These are phyloP conservation scores for Termitomyces sp. DNA, from an alignment of 768 basidiomycete genomes.

Conservation along the genomic window DNA sequence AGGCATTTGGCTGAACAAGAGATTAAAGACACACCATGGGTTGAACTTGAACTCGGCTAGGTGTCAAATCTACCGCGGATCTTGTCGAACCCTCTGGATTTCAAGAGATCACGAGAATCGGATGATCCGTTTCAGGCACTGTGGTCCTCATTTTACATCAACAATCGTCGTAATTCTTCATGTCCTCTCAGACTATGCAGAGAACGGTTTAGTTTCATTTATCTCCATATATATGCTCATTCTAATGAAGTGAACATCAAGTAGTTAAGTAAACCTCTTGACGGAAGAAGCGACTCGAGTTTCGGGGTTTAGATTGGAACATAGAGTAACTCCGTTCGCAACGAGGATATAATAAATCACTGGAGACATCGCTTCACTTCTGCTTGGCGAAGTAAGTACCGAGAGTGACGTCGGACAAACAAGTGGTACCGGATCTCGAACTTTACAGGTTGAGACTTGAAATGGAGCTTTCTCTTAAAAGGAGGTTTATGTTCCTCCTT, in stretches of 20 bases:
- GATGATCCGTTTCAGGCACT: constrained; percentile 28
- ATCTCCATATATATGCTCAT: constrained; percentile 17
- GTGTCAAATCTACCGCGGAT: constrained; percentile 22
- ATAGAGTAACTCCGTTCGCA: neutral
- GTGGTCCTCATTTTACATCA: constrained; percentile 18
- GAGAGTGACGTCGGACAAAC: neutral
- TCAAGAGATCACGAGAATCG: constrained; percentile 29
- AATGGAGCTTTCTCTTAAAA: neutral
- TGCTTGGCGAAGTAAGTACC: neutral
- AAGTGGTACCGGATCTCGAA: neutral
- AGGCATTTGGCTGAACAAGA: too few species aligned
- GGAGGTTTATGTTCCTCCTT: neutral
- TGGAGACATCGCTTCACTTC: neutral
- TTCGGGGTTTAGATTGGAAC: neutral
- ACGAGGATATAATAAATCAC: neutral
- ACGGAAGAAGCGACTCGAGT: neutral
- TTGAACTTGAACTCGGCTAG: too few species aligned
- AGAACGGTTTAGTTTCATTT: constrained; percentile 26
- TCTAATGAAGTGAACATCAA: neutral
- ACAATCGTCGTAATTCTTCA: neutral
- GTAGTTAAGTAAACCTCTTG: neutral
- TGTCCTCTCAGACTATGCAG: constrained; percentile 26
- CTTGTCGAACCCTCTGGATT: constrained; percentile 25
- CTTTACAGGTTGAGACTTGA: neutral
- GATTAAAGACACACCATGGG: too few species aligned